Conservation (phyloP, 2,329 filamentous ascomycete genomes). For the Penicillium hordei region DNA sequence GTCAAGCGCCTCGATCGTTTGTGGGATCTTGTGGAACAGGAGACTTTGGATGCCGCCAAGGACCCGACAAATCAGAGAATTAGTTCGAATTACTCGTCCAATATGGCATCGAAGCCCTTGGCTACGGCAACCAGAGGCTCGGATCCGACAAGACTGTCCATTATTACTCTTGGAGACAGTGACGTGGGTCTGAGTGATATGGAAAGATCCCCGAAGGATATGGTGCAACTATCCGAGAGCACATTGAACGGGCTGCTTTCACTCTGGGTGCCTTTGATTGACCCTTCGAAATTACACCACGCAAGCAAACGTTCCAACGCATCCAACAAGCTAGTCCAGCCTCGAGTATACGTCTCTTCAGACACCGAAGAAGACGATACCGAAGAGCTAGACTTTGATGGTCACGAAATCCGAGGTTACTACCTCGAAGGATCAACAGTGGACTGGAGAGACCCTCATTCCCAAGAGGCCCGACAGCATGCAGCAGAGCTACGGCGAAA, state of each 20-base stretch:
- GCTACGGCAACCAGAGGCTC: constrained; percentile 17
- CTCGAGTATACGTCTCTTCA: constrained; percentile 23
- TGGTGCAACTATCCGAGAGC: constrained; percentile 39
- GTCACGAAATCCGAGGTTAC: constrained; percentile 30
- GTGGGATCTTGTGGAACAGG: constrained; percentile 38
- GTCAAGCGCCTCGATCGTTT: constrained; percentile 39
- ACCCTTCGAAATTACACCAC: constrained; percentile 19
- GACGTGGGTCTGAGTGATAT: constrained; percentile 36
- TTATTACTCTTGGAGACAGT: constrained; percentile 35
- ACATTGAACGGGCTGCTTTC: constrained; percentile 36
- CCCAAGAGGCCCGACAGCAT: constrained; percentile 37
- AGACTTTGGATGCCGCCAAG: constrained; percentile 31
- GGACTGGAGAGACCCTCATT: constrained; percentile 40
- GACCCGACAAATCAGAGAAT: constrained; percentile 22
- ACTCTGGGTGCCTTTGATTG: constrained; percentile 27
- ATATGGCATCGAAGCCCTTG: constrained; percentile 14
- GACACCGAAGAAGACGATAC: constrained; percentile 23
- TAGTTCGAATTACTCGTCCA: constrained; percentile 17
- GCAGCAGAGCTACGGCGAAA: constrained; percentile 31
- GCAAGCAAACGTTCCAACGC: neutral
- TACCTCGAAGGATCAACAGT: constrained; percentile 38
- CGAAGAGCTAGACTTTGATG: constrained; percentile 23
- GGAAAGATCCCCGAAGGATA: constrained; percentile 39
- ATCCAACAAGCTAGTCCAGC: neutral
- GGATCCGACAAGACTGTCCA: constrained; percentile 28